Percentiles rank a stretch among this genome's conserved stretches.
Conservation (phyloP, 2,329 filamentous ascomycete species). For the Fonsecaea pedrosoi region DNA sequence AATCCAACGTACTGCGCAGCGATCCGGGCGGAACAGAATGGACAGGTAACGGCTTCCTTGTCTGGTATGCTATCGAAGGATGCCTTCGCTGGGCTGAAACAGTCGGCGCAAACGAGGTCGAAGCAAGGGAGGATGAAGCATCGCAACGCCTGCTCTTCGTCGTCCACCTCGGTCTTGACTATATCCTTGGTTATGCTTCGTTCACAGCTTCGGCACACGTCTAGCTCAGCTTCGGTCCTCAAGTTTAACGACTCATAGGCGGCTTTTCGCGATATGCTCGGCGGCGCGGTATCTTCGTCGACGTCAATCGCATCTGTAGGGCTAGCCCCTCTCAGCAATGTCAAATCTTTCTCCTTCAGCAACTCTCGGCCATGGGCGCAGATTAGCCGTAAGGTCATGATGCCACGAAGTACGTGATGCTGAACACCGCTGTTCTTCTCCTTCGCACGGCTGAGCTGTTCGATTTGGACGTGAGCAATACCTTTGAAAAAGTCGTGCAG, state of each 20-base stretch:
- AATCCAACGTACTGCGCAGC: slow-evolving; percentile 72
- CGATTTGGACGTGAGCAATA: slow-evolving; percentile 80
- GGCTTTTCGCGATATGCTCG: slow-evolving; percentile 68
- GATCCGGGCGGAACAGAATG: slow-evolving; percentile 70
- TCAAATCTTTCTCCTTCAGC: slow-evolving; percentile 81
- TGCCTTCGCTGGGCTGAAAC: slow-evolving; percentile 67
- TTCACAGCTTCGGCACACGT: slow-evolving; percentile 74
- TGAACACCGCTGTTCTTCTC: slow-evolving; percentile 68
- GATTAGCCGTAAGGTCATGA: slow-evolving; percentile 84
- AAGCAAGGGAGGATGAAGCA: slow-evolving; percentile 86
- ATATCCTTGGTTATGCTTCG: slow-evolving; percentile 63
- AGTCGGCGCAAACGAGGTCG: slow-evolving; percentile 80
- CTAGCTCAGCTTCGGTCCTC: slow-evolving; percentile 80
- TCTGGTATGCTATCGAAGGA: slow-evolving; percentile 57
- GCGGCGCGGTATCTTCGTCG: slow-evolving; percentile 71
- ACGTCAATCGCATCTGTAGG: slow-evolving; percentile 86
- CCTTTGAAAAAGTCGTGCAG: slow-evolving; percentile 86
- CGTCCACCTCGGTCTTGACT: slow-evolving; percentile 61
- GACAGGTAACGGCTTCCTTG: slow-evolving; percentile 64
- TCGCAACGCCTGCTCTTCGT: slow-evolving; percentile 63
- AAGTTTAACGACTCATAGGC: slow-evolving; percentile 86
- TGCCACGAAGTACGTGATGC: slow-evolving; percentile 93
- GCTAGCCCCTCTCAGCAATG: slow-evolving; percentile 79
- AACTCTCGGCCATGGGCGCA: slow-evolving; percentile 95
- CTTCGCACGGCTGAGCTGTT: slow-evolving; percentile 72